Conservation (phyloP, 2,329 filamentous ascomycete genomes). For the Botryotinia calthae region DNA sequence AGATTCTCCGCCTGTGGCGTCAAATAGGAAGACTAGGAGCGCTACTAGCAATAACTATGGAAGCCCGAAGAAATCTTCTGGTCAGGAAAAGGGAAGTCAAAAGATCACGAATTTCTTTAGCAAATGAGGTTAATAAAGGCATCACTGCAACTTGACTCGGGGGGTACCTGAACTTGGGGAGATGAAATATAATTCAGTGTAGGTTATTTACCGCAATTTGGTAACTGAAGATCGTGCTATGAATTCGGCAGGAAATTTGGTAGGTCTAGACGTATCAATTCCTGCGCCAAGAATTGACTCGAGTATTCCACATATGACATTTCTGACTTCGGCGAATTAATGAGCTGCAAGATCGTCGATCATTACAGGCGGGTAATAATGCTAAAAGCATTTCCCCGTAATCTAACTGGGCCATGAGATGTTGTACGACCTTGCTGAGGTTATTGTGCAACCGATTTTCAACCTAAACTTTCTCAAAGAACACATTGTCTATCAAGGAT, state of each 20-base stretch:
- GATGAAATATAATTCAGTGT: not conserved
- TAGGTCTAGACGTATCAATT: not conserved
- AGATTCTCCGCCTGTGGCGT: constrained; percentile 23
- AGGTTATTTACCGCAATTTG: not conserved
- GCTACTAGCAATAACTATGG: constrained; percentile 37
- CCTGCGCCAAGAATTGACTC: not conserved
- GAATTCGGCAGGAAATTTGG: not conserved
- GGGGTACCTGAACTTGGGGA: not conserved
- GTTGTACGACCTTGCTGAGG: not conserved
- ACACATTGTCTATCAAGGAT: not conserved
- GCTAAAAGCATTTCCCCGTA: not conserved
- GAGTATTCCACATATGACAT: not conserved
- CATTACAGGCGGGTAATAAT: not conserved
- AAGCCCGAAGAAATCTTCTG: constrained; percentile 28
- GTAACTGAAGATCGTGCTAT: not conserved
- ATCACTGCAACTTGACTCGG: not conserved
- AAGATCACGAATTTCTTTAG: constrained; percentile 56
- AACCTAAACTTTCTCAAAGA: not conserved
- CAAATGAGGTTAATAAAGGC: constrained; percentile 25
- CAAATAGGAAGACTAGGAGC: constrained; percentile 34
- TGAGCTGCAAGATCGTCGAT: not conserved
- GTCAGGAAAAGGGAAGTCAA: constrained; percentile 35
- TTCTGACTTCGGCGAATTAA: not conserved
- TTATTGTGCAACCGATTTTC: not conserved
- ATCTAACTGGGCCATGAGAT: not conserved